Evolutionary conservation across 306 rosid species (phyloP).

Genomic region (Cicer yamashitae): DNA sequence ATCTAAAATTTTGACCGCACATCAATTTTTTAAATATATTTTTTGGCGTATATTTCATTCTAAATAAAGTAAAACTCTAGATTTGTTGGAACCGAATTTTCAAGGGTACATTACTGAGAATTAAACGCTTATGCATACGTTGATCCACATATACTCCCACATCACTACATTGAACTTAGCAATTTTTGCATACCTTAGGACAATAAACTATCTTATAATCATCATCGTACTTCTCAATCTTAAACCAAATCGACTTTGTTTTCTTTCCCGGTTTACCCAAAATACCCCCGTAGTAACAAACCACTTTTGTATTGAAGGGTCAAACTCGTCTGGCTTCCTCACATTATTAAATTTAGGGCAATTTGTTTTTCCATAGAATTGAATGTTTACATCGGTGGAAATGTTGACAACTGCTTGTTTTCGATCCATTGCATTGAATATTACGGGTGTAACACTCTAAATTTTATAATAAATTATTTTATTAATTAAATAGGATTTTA

Average conservation of each 20-base stretch:
- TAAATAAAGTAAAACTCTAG: background rate
- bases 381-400: background rate
- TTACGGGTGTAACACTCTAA: no score
- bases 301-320: background rate
- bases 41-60: no score
- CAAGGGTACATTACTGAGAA: background rate
- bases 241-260: background rate
- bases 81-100: background rate
- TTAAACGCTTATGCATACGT: background rate
- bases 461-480: no score
- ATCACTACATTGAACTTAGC: background rate
- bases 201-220: slow-evolving; percentile 1
- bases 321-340: background rate
- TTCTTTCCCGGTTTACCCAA: background rate
- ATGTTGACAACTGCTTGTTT: background rate
- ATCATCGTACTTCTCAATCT: background rate
- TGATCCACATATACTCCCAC: background rate
- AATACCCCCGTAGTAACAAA: background rate
- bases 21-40: no score
- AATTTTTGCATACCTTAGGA: background rate
- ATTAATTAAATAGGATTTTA: no score
- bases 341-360: background rate
- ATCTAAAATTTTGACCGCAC: no score
- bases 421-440: background rate
- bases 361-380: background rate